Base-by-base conservation (phyloP, 441 rosid species). In the Gossypium trilobum region DNA sequence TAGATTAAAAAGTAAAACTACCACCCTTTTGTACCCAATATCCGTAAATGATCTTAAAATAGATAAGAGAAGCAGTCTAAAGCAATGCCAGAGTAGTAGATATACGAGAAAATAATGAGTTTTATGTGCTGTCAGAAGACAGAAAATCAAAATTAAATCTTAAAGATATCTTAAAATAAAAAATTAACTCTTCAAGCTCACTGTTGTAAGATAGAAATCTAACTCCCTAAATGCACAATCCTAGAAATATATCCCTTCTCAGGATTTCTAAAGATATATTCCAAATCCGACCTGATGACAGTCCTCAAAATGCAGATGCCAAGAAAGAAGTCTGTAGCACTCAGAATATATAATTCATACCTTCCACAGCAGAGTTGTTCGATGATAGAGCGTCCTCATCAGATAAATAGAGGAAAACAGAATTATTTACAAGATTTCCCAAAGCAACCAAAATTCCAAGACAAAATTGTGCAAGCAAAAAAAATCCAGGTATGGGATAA, bases 371-470 rank as follows among this genome's bases (percentile, higher is more conserved):
- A 76, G 90, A 83, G 80, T 70, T 77, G 48, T 81, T 80, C 71
- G 81, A 78, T 82, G 95, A 78, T 82, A 25, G 85, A 75, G 82
- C 79, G 56, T 80, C 84, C 83, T 82, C 96, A 75, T 87, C 94
- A 73, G 97, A 90, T 70, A 89, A 75, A 84, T 85, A 90, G 73
- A 93, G 91, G 79, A 95, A 93, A 79, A 95, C 96, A 76, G 97
- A 90, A 83, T 90, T 95, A 85, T 85, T 95, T 80, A 91, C 99
- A 71, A 95, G 97, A 82, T 93, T 95, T 70, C 98, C 99, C 91
- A 95, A 81, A 19, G 99, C 98, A 70, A 95, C 93, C 87, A 95
- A 84, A 78, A 93, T 78, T 52, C 99, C 99, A 65, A 95, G 92
- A 83, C 91, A 87, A 87, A 91, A 95, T 77, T 95, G 99, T 75